These are phyloP conservation scores for Paramecium tetraurelia DNA, from an alignment of 73 alveolate species.

Conservation along the genomic window DNA sequence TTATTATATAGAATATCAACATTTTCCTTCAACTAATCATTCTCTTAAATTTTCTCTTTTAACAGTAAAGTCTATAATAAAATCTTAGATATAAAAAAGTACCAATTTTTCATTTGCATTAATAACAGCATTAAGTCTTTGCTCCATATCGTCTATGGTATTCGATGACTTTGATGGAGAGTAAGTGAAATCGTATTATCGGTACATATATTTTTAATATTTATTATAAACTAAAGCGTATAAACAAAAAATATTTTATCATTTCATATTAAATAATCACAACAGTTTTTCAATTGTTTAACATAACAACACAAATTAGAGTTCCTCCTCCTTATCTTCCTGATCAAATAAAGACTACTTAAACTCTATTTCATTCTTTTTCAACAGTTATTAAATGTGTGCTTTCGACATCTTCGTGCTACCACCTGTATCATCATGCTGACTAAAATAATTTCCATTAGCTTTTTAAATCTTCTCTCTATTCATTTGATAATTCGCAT, in stretches of 20 bases:
- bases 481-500: neutral
- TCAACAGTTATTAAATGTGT: neutral
- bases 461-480: neutral
- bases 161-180: neutral
- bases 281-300: neutral
- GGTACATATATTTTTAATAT: neutral
- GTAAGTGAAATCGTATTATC: neutral
- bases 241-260: neutral
- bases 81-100: neutral
- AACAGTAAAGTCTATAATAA: slow-evolving; percentile 1
- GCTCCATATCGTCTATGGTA: neutral
- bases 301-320: neutral
- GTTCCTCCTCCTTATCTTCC: slow-evolving; percentile 6
- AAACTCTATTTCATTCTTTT: slow-evolving; percentile 10
- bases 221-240: neutral
- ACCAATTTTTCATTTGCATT: slow-evolving; percentile 40
- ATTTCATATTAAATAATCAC: neutral
- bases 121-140: neutral
- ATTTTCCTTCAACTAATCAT: neutral
- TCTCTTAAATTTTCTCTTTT: slow-evolving; percentile 16
- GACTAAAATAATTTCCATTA: neutral
- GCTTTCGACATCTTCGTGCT: slow-evolving; percentile 9
- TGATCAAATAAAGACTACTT: slow-evolving; percentile 11
- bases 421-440: slow-evolving; percentile 8
- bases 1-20: neutral